Percentiles rank a stretch among this genome's conserved stretches.
Evolutionary conservation across 441 rosid genomes (phyloP).

Genomic region (Metrosideros polymorpha): DNA sequence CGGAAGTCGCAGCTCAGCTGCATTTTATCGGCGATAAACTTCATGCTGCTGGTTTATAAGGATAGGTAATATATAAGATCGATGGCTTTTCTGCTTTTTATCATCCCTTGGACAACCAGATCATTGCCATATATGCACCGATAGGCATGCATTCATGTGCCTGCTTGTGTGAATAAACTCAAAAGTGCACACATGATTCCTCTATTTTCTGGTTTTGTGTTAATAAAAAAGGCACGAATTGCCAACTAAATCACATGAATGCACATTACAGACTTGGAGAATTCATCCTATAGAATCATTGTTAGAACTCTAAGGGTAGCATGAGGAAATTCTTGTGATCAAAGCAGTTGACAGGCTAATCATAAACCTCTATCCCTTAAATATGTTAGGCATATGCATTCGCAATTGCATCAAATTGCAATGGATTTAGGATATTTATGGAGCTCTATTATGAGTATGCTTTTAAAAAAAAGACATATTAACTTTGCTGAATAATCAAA

Average conservation of each 20-base stretch:
- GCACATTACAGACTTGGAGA: background rate
- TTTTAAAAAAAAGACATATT: background rate
- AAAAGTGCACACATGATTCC: background rate
- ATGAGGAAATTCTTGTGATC: background rate
- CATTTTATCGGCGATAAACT: background rate
- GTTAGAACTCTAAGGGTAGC: background rate
- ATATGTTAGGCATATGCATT: background rate
- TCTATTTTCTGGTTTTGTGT: background rate
- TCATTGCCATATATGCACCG: background rate
- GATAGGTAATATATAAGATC: background rate
- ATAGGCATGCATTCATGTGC: background rate
- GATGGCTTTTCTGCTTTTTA: background rate
- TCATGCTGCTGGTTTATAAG: background rate
- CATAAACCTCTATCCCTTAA: background rate
- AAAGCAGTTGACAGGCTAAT: background rate
- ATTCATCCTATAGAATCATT: background rate
- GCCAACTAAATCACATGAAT: background rate
- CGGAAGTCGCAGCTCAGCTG: background rate
- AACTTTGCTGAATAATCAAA: background rate
- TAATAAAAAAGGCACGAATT: background rate
- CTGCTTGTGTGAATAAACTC: background rate
- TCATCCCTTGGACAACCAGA: background rate
- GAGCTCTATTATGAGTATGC: background rate
- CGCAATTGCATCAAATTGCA: background rate
- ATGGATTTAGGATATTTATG: background rate